Percentiles rank a stretch among this genome's conserved stretches.
Evolutionary conservation across 345 rosid species (phyloP).

Genomic region (Gossypium raimondii): DNA sequence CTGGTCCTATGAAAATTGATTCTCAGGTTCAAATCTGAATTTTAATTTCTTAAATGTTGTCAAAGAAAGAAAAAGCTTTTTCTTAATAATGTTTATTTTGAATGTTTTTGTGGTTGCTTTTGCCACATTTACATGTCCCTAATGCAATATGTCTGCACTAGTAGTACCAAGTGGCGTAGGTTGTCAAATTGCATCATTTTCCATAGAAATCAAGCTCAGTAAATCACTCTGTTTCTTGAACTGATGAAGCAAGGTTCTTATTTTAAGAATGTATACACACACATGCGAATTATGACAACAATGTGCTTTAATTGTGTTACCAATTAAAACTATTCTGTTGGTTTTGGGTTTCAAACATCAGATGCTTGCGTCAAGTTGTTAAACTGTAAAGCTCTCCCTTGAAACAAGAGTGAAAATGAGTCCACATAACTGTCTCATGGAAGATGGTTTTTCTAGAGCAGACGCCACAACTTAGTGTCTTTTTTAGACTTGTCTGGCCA

Average conservation of each 20-base stretch:
- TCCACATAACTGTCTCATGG: background rate
- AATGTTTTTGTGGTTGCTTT: constrained; percentile 4
- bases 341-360: background rate
- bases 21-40: constrained; percentile 49
- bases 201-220: background rate
- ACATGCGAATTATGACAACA: background rate
- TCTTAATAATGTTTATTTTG: background rate
- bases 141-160: background rate
- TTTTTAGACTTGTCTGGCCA: background rate
- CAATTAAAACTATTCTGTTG: background rate
- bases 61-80: background rate
- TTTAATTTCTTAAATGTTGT: background rate
- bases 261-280: background rate
- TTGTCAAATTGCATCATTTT: background rate
- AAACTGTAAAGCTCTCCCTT: background rate
- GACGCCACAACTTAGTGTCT: background rate
- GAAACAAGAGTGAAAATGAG: background rate
- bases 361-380: background rate
- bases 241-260: background rate
- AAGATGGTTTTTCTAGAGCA: background rate
- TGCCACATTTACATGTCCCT: background rate
- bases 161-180: background rate
- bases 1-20: constrained; percentile 52
- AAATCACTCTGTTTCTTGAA: constrained; percentile 4
- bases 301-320: background rate